Evolutionary conservation across 1,284 basidiomycete species (phyloP), one percentile per base, ranked within the genome.

Genomic region (Tilletia setariae): DNA sequence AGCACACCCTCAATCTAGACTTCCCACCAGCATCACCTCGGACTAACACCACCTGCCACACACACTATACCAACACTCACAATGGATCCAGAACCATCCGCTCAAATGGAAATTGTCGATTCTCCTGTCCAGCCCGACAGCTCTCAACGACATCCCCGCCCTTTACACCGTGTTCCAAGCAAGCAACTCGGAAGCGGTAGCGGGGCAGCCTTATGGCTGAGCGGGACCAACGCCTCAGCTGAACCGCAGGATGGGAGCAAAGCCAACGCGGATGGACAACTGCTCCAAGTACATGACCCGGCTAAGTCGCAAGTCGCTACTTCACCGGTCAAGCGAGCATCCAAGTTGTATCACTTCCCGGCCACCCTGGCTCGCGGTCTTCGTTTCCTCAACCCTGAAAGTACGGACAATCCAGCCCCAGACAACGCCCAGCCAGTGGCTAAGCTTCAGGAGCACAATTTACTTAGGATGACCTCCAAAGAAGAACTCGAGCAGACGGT

Each of bases 111-210:
- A 11, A 6, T 40, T 11, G 11, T 40, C 35, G 35, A 40, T 4
- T 40, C 35, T 40, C 35, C 35, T 40, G 35, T 40, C 35, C 35
- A 40, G 35, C 35, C 35, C 35, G 35, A 53, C 51, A 15, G 23
- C 28, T 13, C 28, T 25, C 51, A 53, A 13, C 51, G 51, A n/a
- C 16, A 19, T 4, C 21, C 51, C 13, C 51, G 16, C 7, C 28
- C 51, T 28, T 30, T 61, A 30, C 56, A 61, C 35, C 56, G 56
- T 4, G 56, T 61, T 15, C 28, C 56, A 16, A 61, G 56, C 56
- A 61, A 61, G 28, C 56, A 61, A 11, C 56, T 61, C 56, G 56
- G 56, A 28, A 61, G 56, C 16, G 56, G 56, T 4, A 61, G 56
- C 32, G 56, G 56, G 28, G 56, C 56, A 61, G 56, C 30, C 8